Conservation (phyloP, 331 rosid genomes). For the Stylosanthes scabra region DNA sequence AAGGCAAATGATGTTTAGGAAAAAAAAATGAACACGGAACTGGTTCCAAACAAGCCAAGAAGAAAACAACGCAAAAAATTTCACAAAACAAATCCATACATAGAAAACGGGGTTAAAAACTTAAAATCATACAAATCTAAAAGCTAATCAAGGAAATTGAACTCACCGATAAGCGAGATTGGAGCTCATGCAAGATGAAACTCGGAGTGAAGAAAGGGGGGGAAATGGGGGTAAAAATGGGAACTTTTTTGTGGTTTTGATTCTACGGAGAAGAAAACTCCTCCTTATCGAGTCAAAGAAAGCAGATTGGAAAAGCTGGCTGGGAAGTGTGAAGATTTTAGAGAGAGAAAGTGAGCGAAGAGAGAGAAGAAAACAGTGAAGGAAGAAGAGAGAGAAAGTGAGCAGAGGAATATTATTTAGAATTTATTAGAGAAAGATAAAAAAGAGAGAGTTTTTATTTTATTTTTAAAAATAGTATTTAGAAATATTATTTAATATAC, state of each 20-base stretch:
- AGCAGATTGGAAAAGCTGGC: constrained; percentile 61
- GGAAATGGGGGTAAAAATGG: constrained; percentile 47
- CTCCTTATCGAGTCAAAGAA: constrained; percentile 70
- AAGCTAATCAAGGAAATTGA: constrained; percentile 11
- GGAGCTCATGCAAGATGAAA: constrained; percentile 69
- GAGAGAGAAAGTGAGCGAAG: constrained; percentile 21
- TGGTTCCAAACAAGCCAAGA: not conserved
- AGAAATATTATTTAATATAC: too few species aligned
- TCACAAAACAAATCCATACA: constrained; percentile 6
- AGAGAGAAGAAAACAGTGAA: constrained; percentile 8
- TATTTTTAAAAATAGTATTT: not conserved
- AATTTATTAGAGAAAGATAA: constrained; percentile 33
- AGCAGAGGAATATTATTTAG: constrained; percentile 34
- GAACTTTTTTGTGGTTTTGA: constrained; percentile 51
- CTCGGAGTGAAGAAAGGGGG: constrained; percentile 16
- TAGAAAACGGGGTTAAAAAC: too few species aligned
- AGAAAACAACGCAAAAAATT: not conserved
- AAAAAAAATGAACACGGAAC: constrained; percentile 23
- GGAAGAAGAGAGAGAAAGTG: constrained; percentile 13
- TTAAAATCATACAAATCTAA: constrained; percentile 23
- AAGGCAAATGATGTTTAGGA: constrained; percentile 2
- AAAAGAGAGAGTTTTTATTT: constrained; percentile 3
- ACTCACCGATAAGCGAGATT: constrained; percentile 42
- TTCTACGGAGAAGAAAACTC: constrained; percentile 43
- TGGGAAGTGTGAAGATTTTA: constrained; percentile 52